Conservation (phyloP, 2,329 filamentous ascomycete species). For the Didymella keratinophila region DNA sequence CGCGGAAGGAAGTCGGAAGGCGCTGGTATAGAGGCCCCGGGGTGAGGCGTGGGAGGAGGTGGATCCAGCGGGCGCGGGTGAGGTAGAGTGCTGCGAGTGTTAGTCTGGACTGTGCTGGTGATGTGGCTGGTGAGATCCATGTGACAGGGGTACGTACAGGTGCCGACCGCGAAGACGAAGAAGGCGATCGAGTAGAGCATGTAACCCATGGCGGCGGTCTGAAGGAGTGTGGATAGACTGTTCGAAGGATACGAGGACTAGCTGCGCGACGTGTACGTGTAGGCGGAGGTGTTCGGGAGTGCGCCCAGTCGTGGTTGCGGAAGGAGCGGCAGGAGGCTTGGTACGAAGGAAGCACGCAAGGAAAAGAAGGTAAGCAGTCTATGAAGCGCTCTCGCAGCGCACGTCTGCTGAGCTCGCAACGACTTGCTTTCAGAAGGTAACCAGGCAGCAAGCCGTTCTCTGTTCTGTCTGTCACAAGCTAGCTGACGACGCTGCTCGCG, state of each 20-base stretch:
- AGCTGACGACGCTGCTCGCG: constrained; percentile 15
- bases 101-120: constrained; percentile 25
- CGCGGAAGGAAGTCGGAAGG: constrained; percentile 78
- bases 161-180: constrained; percentile 73
- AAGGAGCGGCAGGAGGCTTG: constrained; percentile 13
- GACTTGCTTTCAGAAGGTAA: no score
- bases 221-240: neutral
- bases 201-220: constrained; percentile 70
- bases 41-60: constrained; percentile 64
- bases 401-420: no score
- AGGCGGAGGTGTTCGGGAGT: constrained; percentile 31
- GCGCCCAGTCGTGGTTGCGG: constrained; percentile 15
- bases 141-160: constrained; percentile 59
- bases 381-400: no score
- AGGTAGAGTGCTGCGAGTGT: constrained; percentile 72
- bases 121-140: neutral
- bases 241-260: neutral
- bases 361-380: constrained; percentile 7
- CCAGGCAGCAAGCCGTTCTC: no score
- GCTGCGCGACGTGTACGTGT: neutral
- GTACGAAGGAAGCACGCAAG: constrained; percentile 12
- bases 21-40: constrained; percentile 75
- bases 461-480: no score
- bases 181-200: constrained; percentile 80
- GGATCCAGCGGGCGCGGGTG: constrained; percentile 80